Percentiles rank a stretch among this genome's conserved stretches.
These are phyloP conservation scores for Epichloe baconii DNA, from an alignment of 2,329 filamentous ascomycete genomes.

Conservation along the genomic window DNA sequence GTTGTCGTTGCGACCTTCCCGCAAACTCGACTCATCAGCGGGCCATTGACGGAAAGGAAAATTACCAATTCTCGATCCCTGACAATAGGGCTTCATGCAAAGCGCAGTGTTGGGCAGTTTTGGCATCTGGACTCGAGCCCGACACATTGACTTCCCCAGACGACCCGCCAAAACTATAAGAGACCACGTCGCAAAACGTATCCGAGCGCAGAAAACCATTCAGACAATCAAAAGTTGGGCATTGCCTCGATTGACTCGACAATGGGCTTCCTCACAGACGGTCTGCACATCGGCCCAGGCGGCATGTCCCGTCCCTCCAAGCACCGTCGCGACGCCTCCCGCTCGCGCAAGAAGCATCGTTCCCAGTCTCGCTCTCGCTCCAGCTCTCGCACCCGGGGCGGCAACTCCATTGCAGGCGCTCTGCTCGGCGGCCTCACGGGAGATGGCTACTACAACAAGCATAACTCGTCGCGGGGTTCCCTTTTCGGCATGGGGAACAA, in stretches of 20 bases:
- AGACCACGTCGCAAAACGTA: too few species aligned
- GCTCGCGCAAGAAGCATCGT: conserved; percentile 21
- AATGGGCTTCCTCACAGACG: conserved; percentile 24
- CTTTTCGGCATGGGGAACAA: conserved; percentile 34
- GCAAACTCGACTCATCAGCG: neutral
- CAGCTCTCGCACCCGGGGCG: conserved; percentile 20
- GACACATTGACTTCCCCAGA: neutral
- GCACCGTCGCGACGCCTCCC: conserved; percentile 15
- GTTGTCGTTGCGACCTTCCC: too few species aligned
- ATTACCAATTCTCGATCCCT: neutral
- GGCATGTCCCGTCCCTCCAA: conserved; percentile 15
- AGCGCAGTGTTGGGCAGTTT: neutral
- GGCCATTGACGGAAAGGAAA: neutral
- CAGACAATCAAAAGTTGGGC: too few species aligned
- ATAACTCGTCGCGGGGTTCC: conserved; percentile 29
- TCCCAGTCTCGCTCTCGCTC: conserved; percentile 24
- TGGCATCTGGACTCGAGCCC: neutral
- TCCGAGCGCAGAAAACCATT: too few species aligned
- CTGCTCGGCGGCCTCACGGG: conserved; percentile 17
- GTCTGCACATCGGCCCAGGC: conserved; percentile 10
- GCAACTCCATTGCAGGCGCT: conserved; percentile 20
- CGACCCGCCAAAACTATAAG: too few species aligned
- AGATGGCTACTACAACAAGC: conserved; percentile 22
- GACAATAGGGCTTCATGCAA: neutral
- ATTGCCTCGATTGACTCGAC: too few species aligned